Base-by-base conservation (phyloP, 352 stramenopile genomes). In the Plasmopara viticola region DNA sequence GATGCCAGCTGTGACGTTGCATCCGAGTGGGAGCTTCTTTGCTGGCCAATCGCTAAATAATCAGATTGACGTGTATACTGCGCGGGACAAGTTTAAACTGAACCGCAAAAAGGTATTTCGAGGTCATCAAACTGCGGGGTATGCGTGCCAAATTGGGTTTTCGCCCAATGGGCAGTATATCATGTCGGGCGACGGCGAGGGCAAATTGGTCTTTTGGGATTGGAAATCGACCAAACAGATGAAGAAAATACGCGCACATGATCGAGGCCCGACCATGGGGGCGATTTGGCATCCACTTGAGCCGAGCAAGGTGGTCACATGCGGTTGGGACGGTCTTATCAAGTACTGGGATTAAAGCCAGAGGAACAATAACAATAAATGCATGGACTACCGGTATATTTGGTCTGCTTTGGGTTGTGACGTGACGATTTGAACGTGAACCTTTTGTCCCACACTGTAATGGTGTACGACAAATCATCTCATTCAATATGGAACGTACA, bases 171-270 rank as follows among this genome's bases (percentile, higher is more conserved):
- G 96, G 31, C 88, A 98, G 67, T 93, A 84, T 62, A 54, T 91
- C 35, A 84, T 95, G 29, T 98, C 90, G 39, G 97, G 97, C 29
- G 97, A 99, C 65, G 92, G 91, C 18, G 89, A 98, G 56, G 97
- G 97, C 45, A 96, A 96, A 50, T 54, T 99, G n/a, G 97, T 89
- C 49, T 96, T 99, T 70, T 99, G 97, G 97, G 96, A 99, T 72
- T 99, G 96, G 86, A 98, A 98, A 56, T 87, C 78, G 42, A 96
- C 86, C 48, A 97, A 96, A 62, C 73, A 96, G 62, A 72, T 93
- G 56, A 87, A 87, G 69, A 90, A 90, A 53, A 60, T 94, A 44
- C 70, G 60, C 9, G 95, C 94, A 4, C 96, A 99, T 71, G 85
- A 97, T 49, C 84, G 84, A 18, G 95, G 96, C 2, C 95, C 96